A percentile compares a stretch with the other conserved stretches of the same genome.
phyloP scores from a whole-genome alignment of 148 eudicot species.

The Nepenthes gracilis region DNA sequence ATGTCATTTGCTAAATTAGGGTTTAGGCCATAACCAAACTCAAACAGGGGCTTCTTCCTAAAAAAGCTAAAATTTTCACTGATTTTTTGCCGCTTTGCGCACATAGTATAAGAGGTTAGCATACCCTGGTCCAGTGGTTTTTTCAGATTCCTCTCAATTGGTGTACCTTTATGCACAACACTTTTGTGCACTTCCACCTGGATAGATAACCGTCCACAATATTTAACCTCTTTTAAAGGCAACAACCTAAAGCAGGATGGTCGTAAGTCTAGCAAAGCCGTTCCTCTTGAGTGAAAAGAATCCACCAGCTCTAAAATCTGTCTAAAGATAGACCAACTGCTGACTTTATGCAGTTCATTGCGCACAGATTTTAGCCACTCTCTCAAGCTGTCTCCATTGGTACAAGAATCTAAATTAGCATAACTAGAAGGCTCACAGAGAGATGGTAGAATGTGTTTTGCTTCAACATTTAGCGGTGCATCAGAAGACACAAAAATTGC shows the following conservation, averaged over 20 bases:
- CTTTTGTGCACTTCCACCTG: constrained; percentile 18
- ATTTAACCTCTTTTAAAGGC: constrained; percentile 39
- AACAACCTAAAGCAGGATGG: constrained; percentile 74
- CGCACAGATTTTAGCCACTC: constrained; percentile 55
- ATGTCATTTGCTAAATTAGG: constrained; percentile 10
- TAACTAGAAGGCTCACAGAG: background rate
- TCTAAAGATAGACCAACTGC: constrained; percentile 43
- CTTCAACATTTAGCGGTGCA: constrained; percentile 15
- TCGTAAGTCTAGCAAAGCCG: constrained; percentile 47
- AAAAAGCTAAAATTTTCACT: too few relatives aligned
- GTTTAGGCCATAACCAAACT: constrained; percentile 8
- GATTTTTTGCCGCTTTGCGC: constrained; percentile 42
- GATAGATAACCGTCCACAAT: constrained; percentile 42
- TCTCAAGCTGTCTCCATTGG: constrained; percentile 57
- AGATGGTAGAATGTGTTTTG: constrained; percentile 7
- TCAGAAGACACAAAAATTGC: constrained; percentile 15
- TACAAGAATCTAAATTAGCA: constrained; percentile 12
- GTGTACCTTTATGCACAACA: constrained; percentile 17
- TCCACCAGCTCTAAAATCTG: constrained; percentile 61
- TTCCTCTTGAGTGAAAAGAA: constrained; percentile 56
- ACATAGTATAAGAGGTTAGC: constrained; percentile 9
- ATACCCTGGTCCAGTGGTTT: constrained; percentile 36
- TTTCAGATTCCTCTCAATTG: constrained; percentile 25
- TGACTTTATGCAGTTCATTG: constrained; percentile 32
- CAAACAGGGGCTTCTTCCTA: constrained; percentile 29